These are phyloP conservation scores for Naganishia antarctica DNA, from an alignment of 768 basidiomycete genomes.

Conservation along the genomic window DNA sequence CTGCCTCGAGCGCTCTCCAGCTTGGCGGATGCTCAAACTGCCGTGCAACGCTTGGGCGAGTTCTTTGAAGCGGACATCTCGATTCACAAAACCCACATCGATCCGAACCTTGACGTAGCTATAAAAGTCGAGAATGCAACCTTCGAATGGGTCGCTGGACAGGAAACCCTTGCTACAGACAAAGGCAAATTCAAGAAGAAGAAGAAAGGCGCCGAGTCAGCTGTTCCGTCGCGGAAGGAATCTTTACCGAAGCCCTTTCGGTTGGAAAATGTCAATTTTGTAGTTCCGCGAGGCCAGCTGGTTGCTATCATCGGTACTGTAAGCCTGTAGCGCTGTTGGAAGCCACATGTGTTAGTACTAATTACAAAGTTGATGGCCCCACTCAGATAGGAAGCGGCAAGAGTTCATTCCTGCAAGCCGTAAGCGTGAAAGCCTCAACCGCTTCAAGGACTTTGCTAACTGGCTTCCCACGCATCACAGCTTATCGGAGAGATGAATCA, in stretches of 20 bases:
- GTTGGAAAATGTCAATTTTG: conserved; percentile 56
- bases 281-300: conserved; percentile 58
- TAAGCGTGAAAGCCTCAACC: no score
- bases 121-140: conserved; percentile 57
- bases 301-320: conserved; percentile 66
- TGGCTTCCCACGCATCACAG: no score
- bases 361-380: neutral
- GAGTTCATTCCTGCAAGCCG: conserved; percentile 54
- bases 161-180: conserved; percentile 29
- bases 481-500: conserved; percentile 69
- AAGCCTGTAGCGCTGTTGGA: neutral
- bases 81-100: conserved; percentile 52
- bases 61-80: conserved; percentile 59
- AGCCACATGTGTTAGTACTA: neutral
- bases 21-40: conserved; percentile 63
- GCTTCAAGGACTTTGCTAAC: no score
- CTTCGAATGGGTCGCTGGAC: conserved; percentile 61
- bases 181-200: conserved; percentile 31
- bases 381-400: conserved; percentile 55
- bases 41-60: conserved; percentile 54
- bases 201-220: conserved; percentile 17
- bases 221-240: neutral
- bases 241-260: conserved; percentile 52
- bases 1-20: conserved; percentile 54
- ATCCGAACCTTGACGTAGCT: conserved; percentile 54